Evolutionary conservation across 1,284 basidiomycete genomes (phyloP), one percentile per base, ranked within the genome.

Genomic region (Blastosporella zonata): DNA sequence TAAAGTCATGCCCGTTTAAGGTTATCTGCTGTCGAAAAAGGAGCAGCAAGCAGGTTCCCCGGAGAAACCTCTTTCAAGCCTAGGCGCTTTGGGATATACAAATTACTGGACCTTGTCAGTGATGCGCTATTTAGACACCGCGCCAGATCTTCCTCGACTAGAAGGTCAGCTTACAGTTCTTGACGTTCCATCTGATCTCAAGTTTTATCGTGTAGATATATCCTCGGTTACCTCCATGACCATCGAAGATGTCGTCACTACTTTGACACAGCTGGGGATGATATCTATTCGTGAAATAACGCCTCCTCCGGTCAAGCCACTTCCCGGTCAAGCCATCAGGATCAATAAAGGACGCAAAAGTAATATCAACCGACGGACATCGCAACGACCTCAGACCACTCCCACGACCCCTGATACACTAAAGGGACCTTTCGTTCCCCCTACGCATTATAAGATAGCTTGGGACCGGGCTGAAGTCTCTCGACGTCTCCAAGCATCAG

Each of bases 51-150:
- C 84, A 6, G 93, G 95, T 8, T 92, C 93, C 8, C 95, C 94
- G 0, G 95, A 97, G 66, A 92, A 94, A 60, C 95, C 95, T 5
- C 79, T 97, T 10, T 96, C 93, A 21, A 87, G 82, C 22, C 78
- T 97, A 17, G 95, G 95, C 25, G 86, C 90, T 9, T 74, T 97
- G 43, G 90, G 93, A 25, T 99, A 99, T 70, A 87, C 81, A 67
- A 94, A 88, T 58, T 99, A 99, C 65, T 99, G 97, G 97, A 93
- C 86, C 9, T 71, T 96, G 42, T 78, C 93, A n/a, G 69, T 99
- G 46, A 93, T 93, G 79, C 78, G 87, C 47, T 93, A 85, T 66
- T 76, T 97, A 45, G 73, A 72, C 42, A 77, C 73, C 9, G 79
- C 82, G 6, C 74, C 82, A n/a, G 72, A 72, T 29, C 71, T 76